Evolutionary conservation across 371 early-diverging fungal genomes (phyloP).

Genomic region (Neoconidiobolus thromboides): DNA sequence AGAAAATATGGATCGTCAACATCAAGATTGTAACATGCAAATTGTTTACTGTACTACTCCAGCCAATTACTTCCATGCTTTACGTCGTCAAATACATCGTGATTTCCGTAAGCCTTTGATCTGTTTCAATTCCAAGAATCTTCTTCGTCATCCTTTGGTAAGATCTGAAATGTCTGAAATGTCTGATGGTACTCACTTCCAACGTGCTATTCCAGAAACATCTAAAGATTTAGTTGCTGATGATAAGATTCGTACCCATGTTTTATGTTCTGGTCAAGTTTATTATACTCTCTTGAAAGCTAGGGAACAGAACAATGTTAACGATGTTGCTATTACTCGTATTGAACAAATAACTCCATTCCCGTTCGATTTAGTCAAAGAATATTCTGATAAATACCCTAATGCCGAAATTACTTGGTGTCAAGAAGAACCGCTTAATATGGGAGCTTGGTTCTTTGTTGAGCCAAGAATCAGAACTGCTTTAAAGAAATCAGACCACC

Average conservation of each 20-base stretch:
- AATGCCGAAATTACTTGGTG: conserved; percentile 78
- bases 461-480: conserved; percentile 69
- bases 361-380: conserved; percentile 80
- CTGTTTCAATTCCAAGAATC: conserved; percentile 72
- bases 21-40: conserved; percentile 95
- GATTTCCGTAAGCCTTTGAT: conserved; percentile 94
- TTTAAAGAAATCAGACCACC: conserved; percentile 43
- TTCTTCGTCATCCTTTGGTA: conserved; percentile 86
- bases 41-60: conserved; percentile 89
- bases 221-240: conserved; percentile 53
- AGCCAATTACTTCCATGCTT: conserved; percentile 87
- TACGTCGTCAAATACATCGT: conserved; percentile 88
- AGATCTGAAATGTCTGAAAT: conserved; percentile 68
- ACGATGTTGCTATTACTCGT: conserved; percentile 77
- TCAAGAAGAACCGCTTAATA: conserved; percentile 92
- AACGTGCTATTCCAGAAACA: conserved; percentile 75
- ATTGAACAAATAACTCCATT: conserved; percentile 90
- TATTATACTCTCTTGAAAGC: conserved; percentile 81
- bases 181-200: conserved; percentile 63
- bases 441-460: conserved; percentile 80
- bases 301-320: conserved; percentile 61
- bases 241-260: conserved; percentile 62
- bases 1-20: conserved; percentile 65
- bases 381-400: conserved; percentile 73
- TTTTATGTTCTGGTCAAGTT: conserved; percentile 90